Percentiles rank a stretch among this genome's conserved stretches.
These are phyloP conservation scores for Lentinus brumalis DNA, from an alignment of 768 basidiomycete species.

Conservation along the genomic window DNA sequence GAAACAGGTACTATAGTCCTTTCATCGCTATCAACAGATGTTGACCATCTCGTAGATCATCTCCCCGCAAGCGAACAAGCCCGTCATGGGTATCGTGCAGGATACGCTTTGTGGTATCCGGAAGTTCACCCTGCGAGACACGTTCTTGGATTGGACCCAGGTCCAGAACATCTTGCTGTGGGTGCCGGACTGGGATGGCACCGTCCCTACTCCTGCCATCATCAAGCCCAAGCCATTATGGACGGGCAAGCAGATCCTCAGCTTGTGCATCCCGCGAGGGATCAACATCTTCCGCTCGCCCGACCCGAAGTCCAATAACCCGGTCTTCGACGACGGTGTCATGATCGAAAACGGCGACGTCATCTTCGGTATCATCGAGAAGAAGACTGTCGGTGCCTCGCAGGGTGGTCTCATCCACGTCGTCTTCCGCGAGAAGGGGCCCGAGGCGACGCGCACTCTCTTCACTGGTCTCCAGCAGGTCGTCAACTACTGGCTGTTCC, in stretches of 20 bases:
- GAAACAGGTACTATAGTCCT: constrained; percentile 62
- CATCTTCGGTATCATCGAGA: constrained; percentile 93
- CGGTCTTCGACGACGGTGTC: constrained; percentile 91
- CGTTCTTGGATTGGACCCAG: constrained; percentile 92
- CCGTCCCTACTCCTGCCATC: constrained; percentile 89
- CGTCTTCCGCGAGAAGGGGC: constrained; percentile 97
- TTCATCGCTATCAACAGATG: background rate
- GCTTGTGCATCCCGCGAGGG: constrained; percentile 89
- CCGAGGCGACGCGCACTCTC: constrained; percentile 83
- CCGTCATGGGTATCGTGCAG: constrained; percentile 99
- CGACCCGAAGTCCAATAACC: constrained; percentile 77
- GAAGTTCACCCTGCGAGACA: constrained; percentile 95
- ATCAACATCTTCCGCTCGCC: constrained; percentile 89
- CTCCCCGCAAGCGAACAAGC: constrained; percentile 99
- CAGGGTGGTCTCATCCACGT: constrained; percentile 95
- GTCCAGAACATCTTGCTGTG: constrained; percentile 98
- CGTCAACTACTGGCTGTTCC: constrained; percentile 98
- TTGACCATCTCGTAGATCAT: constrained; percentile 68
- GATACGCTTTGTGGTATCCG: constrained; percentile 97
- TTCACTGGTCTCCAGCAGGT: constrained; percentile 95
- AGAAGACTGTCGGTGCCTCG: constrained; percentile 97
- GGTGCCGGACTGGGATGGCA: constrained; percentile 97
- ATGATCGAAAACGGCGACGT: constrained; percentile 97
- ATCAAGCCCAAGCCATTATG: constrained; percentile 96
- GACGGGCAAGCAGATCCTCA: constrained; percentile 97